phyloP scores from a whole-genome alignment of 192 early-diverging fungal species.

The Chytriomyces hyalinus region DNA sequence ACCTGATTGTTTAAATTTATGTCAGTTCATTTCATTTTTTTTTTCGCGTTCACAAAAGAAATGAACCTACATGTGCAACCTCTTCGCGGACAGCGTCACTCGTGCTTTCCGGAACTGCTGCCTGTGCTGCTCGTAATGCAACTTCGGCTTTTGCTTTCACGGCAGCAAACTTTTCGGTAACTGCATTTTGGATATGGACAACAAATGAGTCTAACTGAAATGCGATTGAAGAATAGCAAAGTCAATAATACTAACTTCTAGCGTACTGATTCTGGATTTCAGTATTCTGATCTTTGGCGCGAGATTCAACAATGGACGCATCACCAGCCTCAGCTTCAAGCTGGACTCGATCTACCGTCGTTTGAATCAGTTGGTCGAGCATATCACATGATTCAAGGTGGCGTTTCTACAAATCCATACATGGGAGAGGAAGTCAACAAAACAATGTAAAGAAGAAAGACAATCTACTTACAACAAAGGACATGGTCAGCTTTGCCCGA shows the following conservation, averaged over 20 bases:
- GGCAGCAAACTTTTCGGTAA: neutral
- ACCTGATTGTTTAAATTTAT: neutral
- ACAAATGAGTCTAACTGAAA: neutral
- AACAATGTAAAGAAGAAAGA: neutral
- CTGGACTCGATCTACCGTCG: slow-evolving; percentile 31
- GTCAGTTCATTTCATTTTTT: slow-evolving; percentile 14
- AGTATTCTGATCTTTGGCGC: neutral
- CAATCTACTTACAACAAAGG: slow-evolving; percentile 25
- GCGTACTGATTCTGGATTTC: slow-evolving; percentile 11
- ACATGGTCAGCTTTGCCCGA: slow-evolving; percentile 37
- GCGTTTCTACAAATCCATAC: slow-evolving; percentile 19
- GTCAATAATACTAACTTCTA: slow-evolving; percentile 2
- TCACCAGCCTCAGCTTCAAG: slow-evolving; percentile 26
- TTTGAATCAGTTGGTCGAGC: slow-evolving; percentile 28
- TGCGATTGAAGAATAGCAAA: neutral
- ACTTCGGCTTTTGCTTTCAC: slow-evolving; percentile 37
- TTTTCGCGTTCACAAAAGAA: neutral
- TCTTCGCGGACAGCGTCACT: slow-evolving; percentile 58
- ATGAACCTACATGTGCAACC: slow-evolving; percentile 53
- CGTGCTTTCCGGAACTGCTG: slow-evolving; percentile 52
- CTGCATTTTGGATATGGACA: neutral
- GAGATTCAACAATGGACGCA: slow-evolving; percentile 2
- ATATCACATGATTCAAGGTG: slow-evolving; percentile 26
- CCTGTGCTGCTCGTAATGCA: slow-evolving; percentile 60
- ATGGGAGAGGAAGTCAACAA: neutral